Evolutionary conservation across 2,329 filamentous ascomycete genomes (phyloP).

Genomic region (Fusarium redolens): DNA sequence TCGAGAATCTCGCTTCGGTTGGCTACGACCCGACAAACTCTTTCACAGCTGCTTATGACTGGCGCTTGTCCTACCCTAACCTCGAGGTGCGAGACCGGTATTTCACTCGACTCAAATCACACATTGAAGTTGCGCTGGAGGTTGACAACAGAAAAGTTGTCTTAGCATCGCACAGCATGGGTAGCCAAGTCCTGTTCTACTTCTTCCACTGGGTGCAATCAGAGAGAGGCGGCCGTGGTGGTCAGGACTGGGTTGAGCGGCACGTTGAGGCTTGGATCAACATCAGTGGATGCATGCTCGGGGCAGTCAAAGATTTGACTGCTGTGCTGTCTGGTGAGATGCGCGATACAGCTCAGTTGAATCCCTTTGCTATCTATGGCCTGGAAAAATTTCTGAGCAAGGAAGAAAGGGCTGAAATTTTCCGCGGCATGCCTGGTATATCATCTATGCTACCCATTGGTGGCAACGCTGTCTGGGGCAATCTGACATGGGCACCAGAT

Average conservation of each 20-base stretch:
- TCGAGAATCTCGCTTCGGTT: constrained; percentile 95
- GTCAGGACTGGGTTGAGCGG: constrained; percentile 87
- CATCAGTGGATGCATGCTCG: constrained; percentile 97
- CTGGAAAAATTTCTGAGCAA: constrained; percentile 94
- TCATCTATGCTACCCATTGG: constrained; percentile 97
- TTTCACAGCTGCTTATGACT: constrained; percentile 83
- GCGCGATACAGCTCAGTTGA: constrained; percentile 97
- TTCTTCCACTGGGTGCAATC: constrained; percentile 85
- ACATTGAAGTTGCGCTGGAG: constrained; percentile 86
- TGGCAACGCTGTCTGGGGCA: constrained; percentile 95
- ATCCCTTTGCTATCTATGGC: constrained; percentile 95
- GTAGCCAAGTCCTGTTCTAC: constrained; percentile 91
- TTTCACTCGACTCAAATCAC: constrained; percentile 88
- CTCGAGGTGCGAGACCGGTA: constrained; percentile 93
- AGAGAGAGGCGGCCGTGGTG: constrained; percentile 81
- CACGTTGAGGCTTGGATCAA: constrained; percentile 98
- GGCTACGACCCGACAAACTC: constrained; percentile 90
- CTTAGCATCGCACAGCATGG: constrained; percentile 95
- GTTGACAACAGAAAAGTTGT: constrained; percentile 83
- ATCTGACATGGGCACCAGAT: constrained; percentile 87
- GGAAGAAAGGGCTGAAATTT: constrained; percentile 91
- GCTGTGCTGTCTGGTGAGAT: constrained; percentile 96
- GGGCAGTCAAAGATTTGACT: constrained; percentile 89
- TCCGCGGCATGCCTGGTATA: constrained; percentile 96
- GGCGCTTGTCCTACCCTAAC: constrained; percentile 90